These are phyloP conservation scores for Mycena leptocephala DNA, from an alignment of 768 basidiomycete species.

Conservation along the genomic window DNA sequence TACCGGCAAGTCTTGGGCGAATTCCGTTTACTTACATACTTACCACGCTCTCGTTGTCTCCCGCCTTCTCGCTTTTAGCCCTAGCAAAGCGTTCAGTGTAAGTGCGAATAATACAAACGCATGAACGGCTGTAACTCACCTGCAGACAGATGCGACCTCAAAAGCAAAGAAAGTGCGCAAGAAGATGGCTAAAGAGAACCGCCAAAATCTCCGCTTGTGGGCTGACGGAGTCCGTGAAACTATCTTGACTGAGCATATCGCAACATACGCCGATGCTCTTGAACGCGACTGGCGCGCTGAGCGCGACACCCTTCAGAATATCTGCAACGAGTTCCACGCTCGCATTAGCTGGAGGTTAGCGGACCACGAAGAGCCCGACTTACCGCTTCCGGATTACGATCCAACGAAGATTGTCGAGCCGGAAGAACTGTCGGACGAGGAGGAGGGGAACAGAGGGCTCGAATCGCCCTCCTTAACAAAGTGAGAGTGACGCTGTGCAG, in stretches of 20 bases:
- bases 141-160: no score
- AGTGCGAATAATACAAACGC: no score
- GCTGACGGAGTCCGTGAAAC: background rate
- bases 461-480: no score
- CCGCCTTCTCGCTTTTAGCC: no score
- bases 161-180: background rate
- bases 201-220: background rate
- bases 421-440: background rate
- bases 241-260: background rate
- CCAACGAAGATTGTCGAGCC: background rate
- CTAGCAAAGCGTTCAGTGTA: no score
- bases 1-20: no score
- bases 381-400: background rate
- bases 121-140: no score
- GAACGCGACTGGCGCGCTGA: background rate
- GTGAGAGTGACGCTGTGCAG: no score
- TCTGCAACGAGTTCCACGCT: background rate
- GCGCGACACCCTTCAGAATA: background rate
- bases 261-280: background rate
- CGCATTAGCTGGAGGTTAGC: background rate
- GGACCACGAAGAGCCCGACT: background rate
- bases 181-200: background rate
- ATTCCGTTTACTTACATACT: no score
- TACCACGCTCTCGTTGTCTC: no score
- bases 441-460: background rate